Conservation (phyloP, 371 early-diverging fungal species). For the Lichtheimia hyalospora region DNA sequence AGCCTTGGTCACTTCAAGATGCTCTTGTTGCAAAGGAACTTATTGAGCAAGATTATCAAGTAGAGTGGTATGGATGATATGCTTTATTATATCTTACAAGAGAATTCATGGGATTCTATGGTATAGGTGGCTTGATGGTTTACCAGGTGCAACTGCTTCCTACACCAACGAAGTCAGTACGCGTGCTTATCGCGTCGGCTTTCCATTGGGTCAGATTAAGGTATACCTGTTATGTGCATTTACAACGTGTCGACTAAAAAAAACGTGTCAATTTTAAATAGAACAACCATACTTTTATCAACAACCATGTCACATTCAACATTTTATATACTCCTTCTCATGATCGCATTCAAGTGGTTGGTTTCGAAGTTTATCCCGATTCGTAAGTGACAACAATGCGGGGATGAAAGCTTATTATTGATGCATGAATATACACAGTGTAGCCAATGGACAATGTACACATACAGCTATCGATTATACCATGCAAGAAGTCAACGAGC, state of each 20-base stretch:
- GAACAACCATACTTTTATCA: constrained; percentile 31
- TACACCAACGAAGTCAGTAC: constrained; percentile 49
- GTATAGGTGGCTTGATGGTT: constrained; percentile 39
- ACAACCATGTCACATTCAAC: constrained; percentile 48
- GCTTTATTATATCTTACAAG: not conserved
- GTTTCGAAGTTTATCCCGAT: constrained; percentile 52
- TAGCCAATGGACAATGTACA: constrained; percentile 35
- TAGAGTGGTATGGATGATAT: constrained; percentile 48
- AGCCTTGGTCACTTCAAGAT: constrained; percentile 33
- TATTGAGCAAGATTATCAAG: constrained; percentile 40
- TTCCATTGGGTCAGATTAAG: constrained; percentile 40
- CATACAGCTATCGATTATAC: constrained; percentile 36
- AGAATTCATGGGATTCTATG: not conserved
- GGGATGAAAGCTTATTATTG: not conserved
- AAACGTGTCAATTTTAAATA: constrained; percentile 3
- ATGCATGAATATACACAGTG: constrained; percentile 12
- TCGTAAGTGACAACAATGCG: constrained; percentile 26
- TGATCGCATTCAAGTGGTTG: constrained; percentile 29
- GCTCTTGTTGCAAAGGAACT: constrained; percentile 34
- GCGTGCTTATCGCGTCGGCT: constrained; percentile 45
- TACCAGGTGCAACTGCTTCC: constrained; percentile 49
- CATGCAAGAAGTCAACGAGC: constrained; percentile 34
- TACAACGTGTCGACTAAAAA: not conserved
- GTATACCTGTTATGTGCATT: constrained; percentile 11
- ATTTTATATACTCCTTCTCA: constrained; percentile 24